These are phyloP conservation scores for Lichtheimia ramosa DNA, from an alignment of 371 early-diverging fungal genomes.

Conservation along the genomic window DNA sequence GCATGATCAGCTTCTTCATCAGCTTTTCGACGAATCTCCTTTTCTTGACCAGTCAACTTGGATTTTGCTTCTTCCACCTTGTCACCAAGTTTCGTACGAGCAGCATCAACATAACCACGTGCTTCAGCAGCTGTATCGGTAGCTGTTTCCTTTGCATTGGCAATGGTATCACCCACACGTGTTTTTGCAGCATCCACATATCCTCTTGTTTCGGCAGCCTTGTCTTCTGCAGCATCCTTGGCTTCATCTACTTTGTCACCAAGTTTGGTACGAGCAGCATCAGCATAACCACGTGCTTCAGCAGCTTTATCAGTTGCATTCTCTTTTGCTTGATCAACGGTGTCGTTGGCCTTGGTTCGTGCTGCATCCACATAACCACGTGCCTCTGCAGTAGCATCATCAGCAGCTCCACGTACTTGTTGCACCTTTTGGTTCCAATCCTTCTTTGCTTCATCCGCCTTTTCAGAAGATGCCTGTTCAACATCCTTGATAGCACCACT, in stretches of 20 bases:
- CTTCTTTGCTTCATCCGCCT: not conserved
- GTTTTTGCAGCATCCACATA: conserved; percentile 9
- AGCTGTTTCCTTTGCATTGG: conserved; percentile 9
- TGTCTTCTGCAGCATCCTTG: conserved; percentile 4
- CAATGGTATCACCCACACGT: conserved; percentile 6
- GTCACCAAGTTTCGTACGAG: conserved; percentile 1
- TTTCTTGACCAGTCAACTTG: not conserved
- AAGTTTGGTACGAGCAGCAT: conserved; percentile 2
- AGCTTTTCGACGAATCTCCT: conserved; percentile 1
- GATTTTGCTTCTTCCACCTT: not conserved
- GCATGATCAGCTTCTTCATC: not conserved
- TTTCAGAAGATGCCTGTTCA: not conserved
- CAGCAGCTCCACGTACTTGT: not conserved
- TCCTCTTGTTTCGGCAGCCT: conserved; percentile 8
- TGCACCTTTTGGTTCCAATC: not conserved
- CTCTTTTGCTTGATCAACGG: conserved; percentile 1
- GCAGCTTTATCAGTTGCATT: not conserved
- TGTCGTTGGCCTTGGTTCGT: not conserved
- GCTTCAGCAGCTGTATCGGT: conserved; percentile 1
- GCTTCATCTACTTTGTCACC: conserved; percentile 4
- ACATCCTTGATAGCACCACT: conserved; percentile 1
- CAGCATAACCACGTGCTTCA: conserved; percentile 1
- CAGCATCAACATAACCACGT: conserved; percentile 10
- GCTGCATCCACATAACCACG: conserved; percentile 11
- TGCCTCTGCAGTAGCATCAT: not conserved